Evolutionary conservation across 1,284 basidiomycete genomes (phyloP), one percentile per base, ranked within the genome.

Genomic region (Golubevia sp.): DNA sequence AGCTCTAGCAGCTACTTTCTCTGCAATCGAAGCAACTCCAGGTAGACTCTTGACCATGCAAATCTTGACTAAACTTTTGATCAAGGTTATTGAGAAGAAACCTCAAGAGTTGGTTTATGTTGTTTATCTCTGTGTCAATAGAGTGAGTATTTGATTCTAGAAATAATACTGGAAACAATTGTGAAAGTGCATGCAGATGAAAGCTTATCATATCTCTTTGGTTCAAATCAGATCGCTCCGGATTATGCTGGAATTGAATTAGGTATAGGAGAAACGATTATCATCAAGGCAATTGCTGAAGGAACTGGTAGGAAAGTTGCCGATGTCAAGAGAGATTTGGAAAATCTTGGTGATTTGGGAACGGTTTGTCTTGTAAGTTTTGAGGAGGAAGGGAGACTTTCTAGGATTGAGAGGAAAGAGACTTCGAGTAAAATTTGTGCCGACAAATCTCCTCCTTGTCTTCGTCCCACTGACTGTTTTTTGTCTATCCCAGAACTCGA

Each of bases 201-300:
- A n/a, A n/a, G n/a, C n/a, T n/a, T n/a, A n/a, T n/a, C n/a, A n/a
- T n/a, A n/a, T n/a, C n/a, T n/a, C n/a, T n/a, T n/a, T n/a, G n/a
- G n/a, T n/a, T n/a, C n/a, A n/a, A n/a, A n/a, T n/a, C n/a, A 97
- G 91, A 85, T 99, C 54, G 91, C 93, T 74, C 96, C 97, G 8
- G 97, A 99, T 84, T 99, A 99, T 84, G 87, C 94, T 70, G 96
- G 97, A 2, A 88, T 97, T 53, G 97, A 99, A 83, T 88, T 99
- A 0, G 97, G 97, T 30, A 96, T 99, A 64, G 97, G 97, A 27
- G 97, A 99, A 84, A 92, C 91, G 67, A 85, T 99, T 21, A 87
- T 99, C 34, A 89, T 98, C 82, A 99, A 98, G 80, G 94, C 97
- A 15, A 98, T 99, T 63, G 91, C 90, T 21, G 92, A 97, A 84